Base-by-base conservation (phyloP, 169 alveolate genomes). In the Eimeria maxima region DNA sequence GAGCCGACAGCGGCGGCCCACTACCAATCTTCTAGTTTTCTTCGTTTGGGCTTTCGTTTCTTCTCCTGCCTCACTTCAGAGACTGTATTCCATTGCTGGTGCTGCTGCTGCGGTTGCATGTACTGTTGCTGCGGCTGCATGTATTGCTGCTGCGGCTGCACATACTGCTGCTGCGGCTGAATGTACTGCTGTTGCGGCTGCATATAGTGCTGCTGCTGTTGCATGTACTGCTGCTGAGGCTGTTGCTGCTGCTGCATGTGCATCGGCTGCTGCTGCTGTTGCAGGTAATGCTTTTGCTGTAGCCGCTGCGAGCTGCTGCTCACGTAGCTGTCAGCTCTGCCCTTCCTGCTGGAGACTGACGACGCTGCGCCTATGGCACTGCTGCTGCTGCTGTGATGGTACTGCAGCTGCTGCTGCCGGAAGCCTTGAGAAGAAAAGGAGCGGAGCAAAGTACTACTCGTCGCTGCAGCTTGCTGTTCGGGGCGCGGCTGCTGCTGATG, bases 301-400 rank as follows among this genome's bases (percentile, higher is more conserved):
- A 20, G 11, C 73, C 91, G 55, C 91, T 83, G 91, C 27, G 71
- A 50, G 73, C 45, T 33, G 91, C 91, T 83, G 91, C 91, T 55
- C 53, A 83, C 91, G 71, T 53, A 83, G 29, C 91, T 83, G 53
- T 83, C 91, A 10, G 91, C 91, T 55, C 91, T 83, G 53, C 91
- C 91, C 57, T 57, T 83, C 29, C 91, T 83, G 74, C 91, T 83
- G 14, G 57, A 86, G 7, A 63, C 93, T 4, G 80, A 86, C 13
- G 93, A 55, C 11, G 81, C 76, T 22, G 80, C 80, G 11, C 80
- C 93, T 60, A 60, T 47, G 69, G 80, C 80, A 81, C 93, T 83
- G 91, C 91, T 86, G 93, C 93, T 86, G 65, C 80, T 86, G 93
- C 93, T 86, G 93, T 86, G 93, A 4, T 86, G 80, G 47, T 86